Conservation (phyloP, 2,329 filamentous ascomycete genomes). For the Colletotrichum destructivum region DNA sequence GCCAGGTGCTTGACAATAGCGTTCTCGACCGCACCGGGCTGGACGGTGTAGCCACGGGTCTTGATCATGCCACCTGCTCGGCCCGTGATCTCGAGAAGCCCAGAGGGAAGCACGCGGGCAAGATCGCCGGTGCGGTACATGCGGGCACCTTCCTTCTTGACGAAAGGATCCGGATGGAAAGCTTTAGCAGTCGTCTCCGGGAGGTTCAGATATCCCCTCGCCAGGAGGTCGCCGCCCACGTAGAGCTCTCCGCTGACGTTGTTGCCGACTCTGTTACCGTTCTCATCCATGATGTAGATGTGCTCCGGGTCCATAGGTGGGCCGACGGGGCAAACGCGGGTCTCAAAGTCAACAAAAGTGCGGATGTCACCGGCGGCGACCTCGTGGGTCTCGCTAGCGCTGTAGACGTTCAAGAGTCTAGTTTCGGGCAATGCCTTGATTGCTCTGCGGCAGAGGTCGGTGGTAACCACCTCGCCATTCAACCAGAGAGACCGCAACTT, state of each 20-base stretch:
- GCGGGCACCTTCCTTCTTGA: slow-evolving; percentile 69
- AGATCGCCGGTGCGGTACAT: slow-evolving; percentile 85
- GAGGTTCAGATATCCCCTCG: slow-evolving; percentile 84
- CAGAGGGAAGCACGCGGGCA: slow-evolving; percentile 76
- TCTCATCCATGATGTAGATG: slow-evolving; percentile 81
- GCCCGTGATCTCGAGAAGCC: slow-evolving; percentile 81
- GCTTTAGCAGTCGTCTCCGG: slow-evolving; percentile 82
- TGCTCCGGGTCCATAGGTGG: slow-evolving; percentile 77
- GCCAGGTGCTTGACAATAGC: slow-evolving; percentile 79
- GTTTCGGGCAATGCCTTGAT: slow-evolving; percentile 77
- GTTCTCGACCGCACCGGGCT: slow-evolving; percentile 83
- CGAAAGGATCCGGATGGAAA: slow-evolving; percentile 78
- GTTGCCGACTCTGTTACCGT: slow-evolving; percentile 72
- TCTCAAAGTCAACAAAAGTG: slow-evolving; percentile 74
- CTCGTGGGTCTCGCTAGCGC: slow-evolving; percentile 86
- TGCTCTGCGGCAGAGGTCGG: slow-evolving; percentile 79
- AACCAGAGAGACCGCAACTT: slow-evolving; percentile 81
- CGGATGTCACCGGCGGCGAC: slow-evolving; percentile 83
- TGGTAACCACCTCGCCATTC: slow-evolving; percentile 87
- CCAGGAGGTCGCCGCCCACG: slow-evolving; percentile 80
- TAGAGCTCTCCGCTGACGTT: slow-evolving; percentile 81
- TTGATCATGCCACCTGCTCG: slow-evolving; percentile 87
- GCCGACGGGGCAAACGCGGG: slow-evolving; percentile 81
- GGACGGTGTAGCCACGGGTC: slow-evolving; percentile 83
- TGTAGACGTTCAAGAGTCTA: slow-evolving; percentile 84